Base-by-base conservation (phyloP, 352 stramenopile genomes). In the Thalassiosira livingstoniorum region DNA sequence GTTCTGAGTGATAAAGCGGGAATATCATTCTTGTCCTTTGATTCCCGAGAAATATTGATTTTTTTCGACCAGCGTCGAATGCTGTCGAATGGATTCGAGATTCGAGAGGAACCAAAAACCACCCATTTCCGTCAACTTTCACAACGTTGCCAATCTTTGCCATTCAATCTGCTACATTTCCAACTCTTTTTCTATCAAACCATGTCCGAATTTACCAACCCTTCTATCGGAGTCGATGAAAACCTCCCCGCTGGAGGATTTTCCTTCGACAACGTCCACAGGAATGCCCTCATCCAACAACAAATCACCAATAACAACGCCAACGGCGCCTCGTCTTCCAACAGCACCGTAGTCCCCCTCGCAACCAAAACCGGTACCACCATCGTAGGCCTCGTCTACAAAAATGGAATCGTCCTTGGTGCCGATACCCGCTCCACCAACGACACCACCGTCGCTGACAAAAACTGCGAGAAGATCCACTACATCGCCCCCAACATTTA, bases 381-480 rank as follows among this genome's bases (percentile, higher is more conserved):
- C 63, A 99, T 99, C 85, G 92, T 96, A 58, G 97, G 96, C 72
- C 91, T 98, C 62, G 94, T 99, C n/a, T 99, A 96, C 92, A 97
- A 98, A 88, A 96, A 97, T 64, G 97, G 97, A 25, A 95, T 99
- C 0, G 97, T 99, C 31, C 91, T 99, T 4, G 97, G 97, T 29
- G 97, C 97, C 4, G 97, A 99, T 87, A 99, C 97, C 75, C 96
- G 97, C 78, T 98, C 97, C 23, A 99, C 97, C 0, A 96, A 94
- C 29, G 97, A 96, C 51, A 96, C 91, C 35, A 97, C 98, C 85
- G 96, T 99, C 15, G 98, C 98, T 80, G 98, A 99, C 93, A 99
- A 99, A 92, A 99, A 99, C 90, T 99, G 98, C 77, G 96, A 99
- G 86, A 99, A 99, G 92, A 99, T 99, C 83, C 97, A 99, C 87